A percentile compares a stretch with the other conserved stretches of the same genome.
Evolutionary conservation across 139 green algal genomes (phyloP).

Genomic region (Closterium sp.): DNA sequence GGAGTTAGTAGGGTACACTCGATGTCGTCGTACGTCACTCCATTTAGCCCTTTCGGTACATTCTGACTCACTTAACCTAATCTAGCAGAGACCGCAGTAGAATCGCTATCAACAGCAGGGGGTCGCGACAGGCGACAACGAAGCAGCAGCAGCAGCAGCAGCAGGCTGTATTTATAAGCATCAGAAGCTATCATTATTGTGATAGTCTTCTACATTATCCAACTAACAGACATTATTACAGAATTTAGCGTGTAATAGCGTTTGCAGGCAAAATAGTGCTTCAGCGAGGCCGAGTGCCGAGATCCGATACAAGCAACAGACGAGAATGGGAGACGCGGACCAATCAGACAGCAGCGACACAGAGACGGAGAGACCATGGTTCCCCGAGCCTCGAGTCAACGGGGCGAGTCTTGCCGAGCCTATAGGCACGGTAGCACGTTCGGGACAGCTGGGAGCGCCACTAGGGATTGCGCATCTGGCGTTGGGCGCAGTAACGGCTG

Average conservation of each 20-base stretch:
- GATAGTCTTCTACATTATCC: not conserved
- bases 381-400: not conserved
- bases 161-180: not conserved
- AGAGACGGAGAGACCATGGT: not conserved
- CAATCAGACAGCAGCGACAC: not conserved
- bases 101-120: not conserved
- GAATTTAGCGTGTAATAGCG: not conserved
- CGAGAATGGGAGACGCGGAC: not conserved
- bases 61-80: not conserved
- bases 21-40: not conserved
- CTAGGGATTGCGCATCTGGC: conserved; percentile 3
- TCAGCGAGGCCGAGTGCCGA: not conserved
- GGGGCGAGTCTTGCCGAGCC: not conserved
- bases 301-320: not conserved
- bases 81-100: not conserved
- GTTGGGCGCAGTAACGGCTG: not conserved
- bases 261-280: not conserved
- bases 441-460: not conserved
- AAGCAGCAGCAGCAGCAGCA: not conserved
- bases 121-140: not conserved
- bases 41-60: not conserved
- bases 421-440: conserved; percentile 8
- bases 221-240: not conserved
- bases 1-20: not conserved
- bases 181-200: not conserved